Evolutionary conservation across 768 basidiomycete species (phyloP).

Genomic region (Leccinum aurantiacum): DNA sequence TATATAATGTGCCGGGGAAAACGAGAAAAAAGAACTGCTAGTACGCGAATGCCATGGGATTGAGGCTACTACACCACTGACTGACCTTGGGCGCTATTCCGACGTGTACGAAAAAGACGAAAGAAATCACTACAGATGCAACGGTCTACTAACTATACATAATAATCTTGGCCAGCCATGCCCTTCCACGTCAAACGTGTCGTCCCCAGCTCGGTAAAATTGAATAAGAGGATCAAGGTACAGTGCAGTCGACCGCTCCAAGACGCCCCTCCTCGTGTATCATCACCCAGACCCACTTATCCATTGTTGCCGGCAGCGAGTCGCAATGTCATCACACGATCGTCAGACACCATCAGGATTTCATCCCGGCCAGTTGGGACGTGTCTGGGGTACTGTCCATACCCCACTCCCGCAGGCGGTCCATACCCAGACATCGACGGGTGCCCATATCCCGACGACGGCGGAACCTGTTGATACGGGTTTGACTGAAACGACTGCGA

Average conservation of each 20-base stretch:
- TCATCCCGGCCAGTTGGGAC: conserved; percentile 69
- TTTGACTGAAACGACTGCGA: conserved; percentile 30
- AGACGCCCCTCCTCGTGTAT: neutral
- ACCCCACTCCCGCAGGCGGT: conserved; percentile 24
- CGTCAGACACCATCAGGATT: conserved; percentile 88
- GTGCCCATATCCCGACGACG: conserved; percentile 29
- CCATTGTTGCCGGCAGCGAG: conserved; percentile 37
- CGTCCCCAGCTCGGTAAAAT: conserved; percentile 17
- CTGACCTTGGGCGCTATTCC: conserved; percentile 1
- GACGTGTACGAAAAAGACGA: neutral
- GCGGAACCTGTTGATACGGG: conserved; percentile 31
- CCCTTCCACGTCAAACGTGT: conserved; percentile 7
- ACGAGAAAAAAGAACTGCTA: neutral
- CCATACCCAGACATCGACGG: conserved; percentile 30
- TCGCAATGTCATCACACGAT: conserved; percentile 73
- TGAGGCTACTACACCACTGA: neutral
- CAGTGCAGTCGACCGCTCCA: conserved; percentile 7
- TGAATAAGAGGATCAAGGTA: conserved; percentile 12
- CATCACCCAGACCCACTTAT: conserved; percentile 6
- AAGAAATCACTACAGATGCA: too few relatives aligned
- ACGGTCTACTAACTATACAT: neutral
- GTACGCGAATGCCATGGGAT: neutral
- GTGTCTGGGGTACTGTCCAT: conserved; percentile 45
- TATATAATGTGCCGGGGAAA: neutral
- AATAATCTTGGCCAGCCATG: conserved; percentile 1